Conservation (phyloP, 768 basidiomycete species). For the Amanita jacksonii region DNA sequence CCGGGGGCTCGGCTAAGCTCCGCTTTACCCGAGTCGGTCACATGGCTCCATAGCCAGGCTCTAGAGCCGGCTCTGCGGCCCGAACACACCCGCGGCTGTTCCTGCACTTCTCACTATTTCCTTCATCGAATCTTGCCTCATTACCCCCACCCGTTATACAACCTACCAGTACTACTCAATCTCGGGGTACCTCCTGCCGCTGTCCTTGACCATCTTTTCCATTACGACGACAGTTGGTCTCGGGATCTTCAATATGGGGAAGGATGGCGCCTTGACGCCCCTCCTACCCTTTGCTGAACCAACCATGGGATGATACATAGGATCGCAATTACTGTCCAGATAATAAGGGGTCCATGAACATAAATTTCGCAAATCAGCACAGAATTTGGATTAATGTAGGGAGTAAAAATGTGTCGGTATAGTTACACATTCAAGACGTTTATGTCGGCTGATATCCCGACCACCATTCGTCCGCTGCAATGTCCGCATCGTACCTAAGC, state of each 20-base stretch:
- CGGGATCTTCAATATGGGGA: slow-evolving; percentile 39
- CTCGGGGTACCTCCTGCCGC: slow-evolving; percentile 36
- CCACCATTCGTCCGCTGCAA: slow-evolving; percentile 42
- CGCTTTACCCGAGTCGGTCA: too few relatives aligned
- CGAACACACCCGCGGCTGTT: too few relatives aligned
- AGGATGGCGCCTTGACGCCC: slow-evolving; percentile 31
- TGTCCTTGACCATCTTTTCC: slow-evolving; percentile 30
- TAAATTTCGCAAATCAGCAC: slow-evolving; percentile 24
- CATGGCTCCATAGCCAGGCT: too few relatives aligned
- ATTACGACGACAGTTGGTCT: slow-evolving; percentile 24
- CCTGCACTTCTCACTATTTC: too few relatives aligned
- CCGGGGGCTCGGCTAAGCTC: too few relatives aligned
- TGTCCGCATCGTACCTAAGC: slow-evolving; percentile 50
- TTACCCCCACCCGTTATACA: slow-evolving; percentile 37
- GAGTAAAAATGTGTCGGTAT: slow-evolving; percentile 30
- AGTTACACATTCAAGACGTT: slow-evolving; percentile 20
- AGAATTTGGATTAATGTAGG: slow-evolving; percentile 28
- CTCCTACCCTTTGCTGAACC: slow-evolving; percentile 32
- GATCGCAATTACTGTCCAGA: slow-evolving; percentile 32
- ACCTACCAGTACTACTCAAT: slow-evolving; percentile 32
- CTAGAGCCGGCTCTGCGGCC: too few relatives aligned
- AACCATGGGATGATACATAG: slow-evolving; percentile 38
- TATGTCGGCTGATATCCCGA: too few relatives aligned
- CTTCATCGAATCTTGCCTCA: slow-evolving; percentile 33
- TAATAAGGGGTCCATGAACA: slow-evolving; percentile 38